A percentile compares a stretch with the other conserved stretches of the same genome.
These are phyloP conservation scores for Cercophora samala DNA, from an alignment of 495 filamentous ascomycete genomes.

Conservation along the genomic window DNA sequence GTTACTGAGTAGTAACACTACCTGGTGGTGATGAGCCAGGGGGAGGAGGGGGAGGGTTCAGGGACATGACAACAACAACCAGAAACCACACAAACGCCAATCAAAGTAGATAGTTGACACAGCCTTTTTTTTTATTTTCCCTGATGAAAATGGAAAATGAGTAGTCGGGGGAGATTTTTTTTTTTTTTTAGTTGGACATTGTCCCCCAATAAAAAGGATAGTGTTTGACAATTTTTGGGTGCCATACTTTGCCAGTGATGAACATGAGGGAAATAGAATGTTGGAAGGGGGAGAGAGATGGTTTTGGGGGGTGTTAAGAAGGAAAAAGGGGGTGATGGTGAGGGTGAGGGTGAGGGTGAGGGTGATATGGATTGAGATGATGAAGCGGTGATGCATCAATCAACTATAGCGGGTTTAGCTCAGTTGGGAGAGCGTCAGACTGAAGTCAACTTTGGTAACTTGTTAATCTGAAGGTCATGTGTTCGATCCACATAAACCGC, in stretches of 20 bases:
- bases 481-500: conserved; percentile 6
- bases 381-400: not conserved
- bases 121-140: too few relatives aligned
- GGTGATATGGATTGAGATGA: not conserved
- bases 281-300: not conserved
- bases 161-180: not conserved
- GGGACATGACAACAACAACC: not conserved
- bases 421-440: conserved; percentile 8
- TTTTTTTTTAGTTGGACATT: not conserved
- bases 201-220: not conserved
- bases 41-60: not conserved
- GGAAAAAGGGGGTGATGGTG: too few relatives aligned
- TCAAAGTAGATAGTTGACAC: not conserved
- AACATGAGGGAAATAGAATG: not conserved
- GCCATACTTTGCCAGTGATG: too few relatives aligned
- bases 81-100: not conserved
- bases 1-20: not conserved
- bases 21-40: too few relatives aligned
- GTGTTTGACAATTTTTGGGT: not conserved
- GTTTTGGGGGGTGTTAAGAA: too few relatives aligned
- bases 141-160: not conserved
- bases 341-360: too few relatives aligned
- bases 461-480: conserved; percentile 2
- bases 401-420: conserved; percentile 5
- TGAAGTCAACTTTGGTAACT: not conserved